These are phyloP conservation scores for Phyllosticta capitalensis DNA, from an alignment of 2,329 filamentous ascomycete genomes.

Conservation along the genomic window DNA sequence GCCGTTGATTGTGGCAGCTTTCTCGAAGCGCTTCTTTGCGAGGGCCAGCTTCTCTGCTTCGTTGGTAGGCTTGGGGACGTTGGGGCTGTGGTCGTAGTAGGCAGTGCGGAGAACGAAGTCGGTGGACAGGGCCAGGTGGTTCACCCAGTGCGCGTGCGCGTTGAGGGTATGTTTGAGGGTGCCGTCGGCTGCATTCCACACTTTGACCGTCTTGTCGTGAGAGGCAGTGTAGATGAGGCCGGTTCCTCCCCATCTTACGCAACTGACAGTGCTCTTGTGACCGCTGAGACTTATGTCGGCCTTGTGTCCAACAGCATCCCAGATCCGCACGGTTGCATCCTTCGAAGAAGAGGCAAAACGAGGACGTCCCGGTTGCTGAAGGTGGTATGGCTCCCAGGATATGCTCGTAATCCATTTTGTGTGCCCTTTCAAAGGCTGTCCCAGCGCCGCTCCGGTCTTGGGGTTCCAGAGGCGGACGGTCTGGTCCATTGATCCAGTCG, in stretches of 20 bases:
- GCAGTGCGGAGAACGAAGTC: constrained; percentile 81
- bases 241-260: constrained; percentile 89
- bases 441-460: constrained; percentile 64
- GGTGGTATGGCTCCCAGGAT: constrained; percentile 88
- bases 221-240: constrained; percentile 49
- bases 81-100: constrained; percentile 65
- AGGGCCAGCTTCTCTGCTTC: constrained; percentile 63
- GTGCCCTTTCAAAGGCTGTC: constrained; percentile 70
- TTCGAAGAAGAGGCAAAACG: constrained; percentile 81
- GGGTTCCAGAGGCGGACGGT: constrained; percentile 85
- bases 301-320: constrained; percentile 68
- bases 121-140: constrained; percentile 86
- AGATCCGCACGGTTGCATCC: constrained; percentile 79
- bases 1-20: constrained; percentile 67
- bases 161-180: constrained; percentile 70
- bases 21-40: constrained; percentile 75
- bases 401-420: constrained; percentile 81
- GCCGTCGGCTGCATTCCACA: constrained; percentile 77
- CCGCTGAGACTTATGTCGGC: constrained; percentile 78
- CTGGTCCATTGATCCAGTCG: constrained; percentile 89
- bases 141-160: constrained; percentile 88
- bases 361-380: constrained; percentile 63
- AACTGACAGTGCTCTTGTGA: constrained; percentile 81
- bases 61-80: constrained; percentile 53
- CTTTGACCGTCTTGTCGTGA: constrained; percentile 84